These are phyloP conservation scores for Leptographium wingfieldii DNA, from an alignment of 2,329 filamentous ascomycete species.

Conservation along the genomic window DNA sequence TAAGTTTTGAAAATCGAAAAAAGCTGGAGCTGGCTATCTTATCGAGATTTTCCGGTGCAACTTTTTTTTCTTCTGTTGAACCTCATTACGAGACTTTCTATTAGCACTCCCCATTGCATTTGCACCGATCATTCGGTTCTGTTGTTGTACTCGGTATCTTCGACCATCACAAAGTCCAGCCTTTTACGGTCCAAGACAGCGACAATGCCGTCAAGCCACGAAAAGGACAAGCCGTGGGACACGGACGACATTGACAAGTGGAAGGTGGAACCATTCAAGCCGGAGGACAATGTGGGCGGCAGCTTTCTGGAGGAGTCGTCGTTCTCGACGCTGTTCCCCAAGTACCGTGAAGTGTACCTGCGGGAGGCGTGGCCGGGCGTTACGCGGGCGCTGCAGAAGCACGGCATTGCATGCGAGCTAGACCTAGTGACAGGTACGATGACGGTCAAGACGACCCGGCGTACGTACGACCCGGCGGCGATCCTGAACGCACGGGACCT, in stretches of 20 bases:
- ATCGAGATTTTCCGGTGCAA: background rate
- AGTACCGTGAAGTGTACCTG: slow-evolving; percentile 90
- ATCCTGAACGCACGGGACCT: slow-evolving; percentile 91
- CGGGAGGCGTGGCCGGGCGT: slow-evolving; percentile 88
- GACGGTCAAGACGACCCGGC: slow-evolving; percentile 89
- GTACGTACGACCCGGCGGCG: slow-evolving; percentile 81
- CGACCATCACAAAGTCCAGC: background rate
- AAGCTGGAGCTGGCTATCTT: background rate
- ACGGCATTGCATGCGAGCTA: slow-evolving; percentile 78
- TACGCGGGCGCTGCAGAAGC: slow-evolving; percentile 74
- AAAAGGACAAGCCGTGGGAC: slow-evolving; percentile 87
- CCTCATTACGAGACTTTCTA: too few species aligned
- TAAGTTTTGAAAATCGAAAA: background rate
- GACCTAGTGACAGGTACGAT: slow-evolving; percentile 94
- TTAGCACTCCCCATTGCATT: too few species aligned
- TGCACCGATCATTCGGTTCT: too few species aligned
- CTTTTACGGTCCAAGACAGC: background rate
- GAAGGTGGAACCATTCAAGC: slow-evolving; percentile 79
- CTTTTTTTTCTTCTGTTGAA: background rate
- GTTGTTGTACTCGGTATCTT: too few species aligned
- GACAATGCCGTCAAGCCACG: slow-evolving; percentile 74
- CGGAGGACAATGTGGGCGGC: slow-evolving; percentile 73
- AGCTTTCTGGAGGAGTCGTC: slow-evolving; percentile 88
- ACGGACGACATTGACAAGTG: slow-evolving; percentile 96
- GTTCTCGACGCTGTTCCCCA: slow-evolving; percentile 79